Base-by-base conservation (phyloP, 2,329 filamentous ascomycete species). In the Penicillium hesseltinei region DNA sequence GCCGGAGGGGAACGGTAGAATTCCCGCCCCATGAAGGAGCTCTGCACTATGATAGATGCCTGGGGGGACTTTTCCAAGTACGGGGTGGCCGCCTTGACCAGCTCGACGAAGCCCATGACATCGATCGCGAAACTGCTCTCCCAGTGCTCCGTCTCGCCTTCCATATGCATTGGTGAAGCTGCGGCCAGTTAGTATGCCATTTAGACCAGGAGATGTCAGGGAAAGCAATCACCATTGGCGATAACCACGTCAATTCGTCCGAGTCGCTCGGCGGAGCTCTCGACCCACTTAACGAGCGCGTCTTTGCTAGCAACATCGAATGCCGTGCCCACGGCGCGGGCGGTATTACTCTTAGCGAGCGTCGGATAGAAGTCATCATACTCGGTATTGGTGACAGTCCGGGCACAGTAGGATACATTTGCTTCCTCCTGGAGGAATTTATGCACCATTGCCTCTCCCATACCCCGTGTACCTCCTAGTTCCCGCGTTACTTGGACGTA, bases 21-120 rank as follows among this genome's bases (percentile, higher is more conserved):
- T 23, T 67, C 62, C 5, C 64, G 62, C 15, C 64, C 65, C 60
- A 95, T 42, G 21, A 42, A 42, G 3, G 39, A 42, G 39, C 39
- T 42, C 21, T 42, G 39, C 11, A 42, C 39, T 3, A 42, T 42
- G 39, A 42, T 42, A 13, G 39, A 42, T 23, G 39, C 39, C 39
- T 23, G 21, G 21, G 39, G 6, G 2, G 39, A 42, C 7, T 42
- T 42, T 23, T 42, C 39, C 21, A 42, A 42, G 21, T 42, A 42
- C 11, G 39, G 21, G 3, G 39, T 42, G 21, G 39, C 39, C 6
- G 21, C 39, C 13, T 3, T 42, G 39, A 23, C 39, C 6, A 42
- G 6, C 39, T 42, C 39, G 13, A 42, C 39, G 11, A 42, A 42
- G 11, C 39, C 39, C 21, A 42, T 42, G 21, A 42, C 39, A 23